These are phyloP conservation scores for Clonostachys sp. DNA, from an alignment of 2,329 filamentous ascomycete genomes.

Conservation along the genomic window DNA sequence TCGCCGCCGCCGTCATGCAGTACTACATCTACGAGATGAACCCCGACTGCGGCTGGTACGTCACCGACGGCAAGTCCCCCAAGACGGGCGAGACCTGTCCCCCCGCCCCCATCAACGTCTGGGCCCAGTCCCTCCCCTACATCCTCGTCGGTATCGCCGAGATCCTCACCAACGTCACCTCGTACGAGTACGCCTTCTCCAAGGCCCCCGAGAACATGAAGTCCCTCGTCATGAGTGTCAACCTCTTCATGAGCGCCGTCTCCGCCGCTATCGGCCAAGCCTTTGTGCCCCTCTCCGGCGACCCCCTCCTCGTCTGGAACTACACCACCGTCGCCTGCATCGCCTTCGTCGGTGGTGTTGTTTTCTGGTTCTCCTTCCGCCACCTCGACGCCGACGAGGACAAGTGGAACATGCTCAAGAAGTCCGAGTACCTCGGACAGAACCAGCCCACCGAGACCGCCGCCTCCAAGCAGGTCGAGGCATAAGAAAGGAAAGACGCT, in stretches of 20 bases:
- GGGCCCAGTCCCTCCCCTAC: constrained; percentile 49
- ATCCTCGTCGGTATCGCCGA: constrained; percentile 46
- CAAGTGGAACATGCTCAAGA: constrained; percentile 57
- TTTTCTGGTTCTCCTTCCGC: constrained; percentile 66
- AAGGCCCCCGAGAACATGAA: constrained; percentile 80
- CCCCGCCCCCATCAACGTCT: constrained; percentile 60
- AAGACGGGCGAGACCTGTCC: constrained; percentile 36
- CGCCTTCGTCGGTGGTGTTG: constrained; percentile 54
- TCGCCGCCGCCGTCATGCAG: constrained; percentile 51
- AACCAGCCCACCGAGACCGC: constrained; percentile 23
- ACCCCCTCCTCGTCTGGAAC: constrained; percentile 69
- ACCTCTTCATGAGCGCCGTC: constrained; percentile 67
- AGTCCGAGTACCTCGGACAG: constrained; percentile 33
- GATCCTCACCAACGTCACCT: constrained; percentile 51
- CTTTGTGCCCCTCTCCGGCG: constrained; percentile 53
- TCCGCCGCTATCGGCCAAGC: constrained; percentile 68
- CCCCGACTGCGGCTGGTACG: constrained; percentile 49
- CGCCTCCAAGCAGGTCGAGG: not conserved
- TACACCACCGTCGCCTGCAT: constrained; percentile 61
- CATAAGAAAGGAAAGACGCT: not conserved
- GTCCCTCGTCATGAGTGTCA: constrained; percentile 66
- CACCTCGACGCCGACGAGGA: constrained; percentile 66
- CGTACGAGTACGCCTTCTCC: constrained; percentile 72
- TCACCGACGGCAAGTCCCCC: constrained; percentile 20
- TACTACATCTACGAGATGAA: constrained; percentile 61